These are phyloP conservation scores for Termitomyces eurrhizus DNA, from an alignment of 768 basidiomycete genomes.

Conservation along the genomic window DNA sequence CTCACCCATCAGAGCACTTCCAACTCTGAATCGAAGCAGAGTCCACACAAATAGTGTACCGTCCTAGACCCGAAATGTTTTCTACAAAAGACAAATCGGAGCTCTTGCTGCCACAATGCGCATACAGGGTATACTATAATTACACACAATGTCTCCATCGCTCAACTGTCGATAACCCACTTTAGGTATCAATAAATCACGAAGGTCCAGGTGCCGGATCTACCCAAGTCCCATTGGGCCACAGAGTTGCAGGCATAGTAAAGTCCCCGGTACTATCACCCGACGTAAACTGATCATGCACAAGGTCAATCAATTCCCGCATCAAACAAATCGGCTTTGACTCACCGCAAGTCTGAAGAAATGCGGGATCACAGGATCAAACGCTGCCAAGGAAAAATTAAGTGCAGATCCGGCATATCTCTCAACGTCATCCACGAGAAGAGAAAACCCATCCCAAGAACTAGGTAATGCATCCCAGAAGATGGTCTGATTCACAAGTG, in stretches of 20 bases:
- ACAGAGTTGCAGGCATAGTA: conserved; percentile 72
- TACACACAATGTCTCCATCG: not conserved
- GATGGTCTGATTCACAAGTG: conserved; percentile 52
- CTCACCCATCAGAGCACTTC: not conserved
- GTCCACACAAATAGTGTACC: not conserved
- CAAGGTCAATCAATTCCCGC: conserved; percentile 1
- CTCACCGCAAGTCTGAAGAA: conserved; percentile 80
- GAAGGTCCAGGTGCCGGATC: conserved; percentile 71
- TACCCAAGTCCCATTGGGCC: conserved; percentile 81
- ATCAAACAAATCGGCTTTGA: conserved; percentile 13
- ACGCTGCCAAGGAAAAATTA: conserved; percentile 64
- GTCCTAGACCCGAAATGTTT: not conserved
- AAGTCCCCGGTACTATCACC: conserved; percentile 61
- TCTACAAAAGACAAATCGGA: not conserved
- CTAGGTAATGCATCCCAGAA: conserved; percentile 49
- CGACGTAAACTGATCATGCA: conserved; percentile 40
- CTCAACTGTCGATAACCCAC: not conserved
- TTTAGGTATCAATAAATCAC: conserved; percentile 11
- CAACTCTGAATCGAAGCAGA: not conserved
- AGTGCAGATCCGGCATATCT: conserved; percentile 66
- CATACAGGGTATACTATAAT: not conserved
- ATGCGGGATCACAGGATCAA: conserved; percentile 60
- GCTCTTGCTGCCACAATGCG: not conserved
- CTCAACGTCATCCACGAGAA: conserved; percentile 86
- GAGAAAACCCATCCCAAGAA: conserved; percentile 72